Evolutionary conservation across 2,329 filamentous ascomycete genomes (phyloP), one percentile per base, ranked within the genome.

Genomic region (Huntiella decipiens): DNA sequence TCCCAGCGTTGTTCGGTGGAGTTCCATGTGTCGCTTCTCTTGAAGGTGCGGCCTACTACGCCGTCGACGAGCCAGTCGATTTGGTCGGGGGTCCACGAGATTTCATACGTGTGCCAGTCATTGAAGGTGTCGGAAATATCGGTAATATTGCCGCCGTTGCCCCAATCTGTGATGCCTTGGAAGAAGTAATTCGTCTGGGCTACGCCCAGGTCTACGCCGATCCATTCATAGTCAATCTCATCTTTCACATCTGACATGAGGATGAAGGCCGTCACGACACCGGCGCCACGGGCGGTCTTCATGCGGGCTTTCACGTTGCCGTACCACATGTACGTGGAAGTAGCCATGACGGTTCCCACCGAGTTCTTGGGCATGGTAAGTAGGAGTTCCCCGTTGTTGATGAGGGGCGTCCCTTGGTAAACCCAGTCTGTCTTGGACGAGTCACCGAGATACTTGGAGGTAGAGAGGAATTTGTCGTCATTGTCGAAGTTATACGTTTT

Each of bases 261-360:
- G 60, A 98, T 98, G 60, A 98, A 98, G 28, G 86, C 88, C 2
- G 86, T 92, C n/a, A 98, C 82, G 16, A 98, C 91, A 69, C 91
- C 91, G 39, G 69, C 65, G 48, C 86, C 87, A 56, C 82, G 78
- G 52, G 79, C 81, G 0, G 86, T 88, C 69, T 85, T 91, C 61
- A 96, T 68, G 47, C 67, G 82, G 46, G 84, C 85, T 60, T 80
- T 82, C 56, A 94, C 79, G 62, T 82, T 94, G 58, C 91, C 91
- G 62, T 96, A 98, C 91, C 91, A 96, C 63, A 98, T 79, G 64
- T 95, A 96, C 53, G 76, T 70, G 48, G 85, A 88, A 5, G 74
- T 70, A 52, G 86, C 82, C 46, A 98, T 65, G 39, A 98, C 74
- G 7, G 91, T 95, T 46, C 91, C 91, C 36, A 84, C 81, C 32